phyloP scores from a whole-genome alignment of 352 stramenopile species.

The Phytophthora podocarpi region DNA sequence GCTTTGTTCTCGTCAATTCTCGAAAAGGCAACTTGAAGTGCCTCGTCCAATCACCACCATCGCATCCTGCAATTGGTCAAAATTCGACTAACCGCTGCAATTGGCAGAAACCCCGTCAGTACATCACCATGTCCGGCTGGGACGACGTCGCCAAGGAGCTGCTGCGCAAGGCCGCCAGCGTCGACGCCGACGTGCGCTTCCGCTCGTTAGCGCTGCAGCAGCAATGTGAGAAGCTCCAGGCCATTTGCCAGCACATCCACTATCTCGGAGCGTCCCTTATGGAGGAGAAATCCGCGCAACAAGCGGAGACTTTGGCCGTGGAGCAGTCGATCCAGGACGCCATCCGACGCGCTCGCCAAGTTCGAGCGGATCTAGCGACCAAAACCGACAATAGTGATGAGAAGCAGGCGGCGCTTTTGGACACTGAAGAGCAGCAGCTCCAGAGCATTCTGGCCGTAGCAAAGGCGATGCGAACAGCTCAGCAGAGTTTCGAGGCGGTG shows the following conservation, averaged over 20 bases:
- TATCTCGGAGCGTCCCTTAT: conserved; percentile 15
- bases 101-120: conserved; percentile 1
- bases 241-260: conserved; percentile 18
- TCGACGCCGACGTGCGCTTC: conserved; percentile 47
- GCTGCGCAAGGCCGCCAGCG: conserved; percentile 18
- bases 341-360: conserved; percentile 48
- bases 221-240: conserved; percentile 49
- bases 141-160: conserved; percentile 16
- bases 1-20: too few species aligned
- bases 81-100: too few species aligned
- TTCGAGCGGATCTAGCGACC: conserved; percentile 21
- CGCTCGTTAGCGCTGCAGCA: conserved; percentile 31
- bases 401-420: neutral
- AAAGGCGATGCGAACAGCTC: conserved; percentile 25
- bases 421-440: conserved; percentile 6
- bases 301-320: conserved; percentile 27
- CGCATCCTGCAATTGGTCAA: conserved; percentile 4
- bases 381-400: neutral
- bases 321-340: conserved; percentile 51
- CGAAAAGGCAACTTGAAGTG: conserved; percentile 23
- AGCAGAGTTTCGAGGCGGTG: neutral
- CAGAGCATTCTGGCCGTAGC: conserved; percentile 40
- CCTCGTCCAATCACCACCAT: conserved; percentile 10
- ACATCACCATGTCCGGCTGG: conserved; percentile 9
- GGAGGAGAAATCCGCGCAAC: conserved; percentile 12